Percentiles rank a stretch among this genome's conserved stretches.
These are phyloP conservation scores for Parachaetomium inaequale DNA, from an alignment of 495 filamentous ascomycete species.

Conservation along the genomic window DNA sequence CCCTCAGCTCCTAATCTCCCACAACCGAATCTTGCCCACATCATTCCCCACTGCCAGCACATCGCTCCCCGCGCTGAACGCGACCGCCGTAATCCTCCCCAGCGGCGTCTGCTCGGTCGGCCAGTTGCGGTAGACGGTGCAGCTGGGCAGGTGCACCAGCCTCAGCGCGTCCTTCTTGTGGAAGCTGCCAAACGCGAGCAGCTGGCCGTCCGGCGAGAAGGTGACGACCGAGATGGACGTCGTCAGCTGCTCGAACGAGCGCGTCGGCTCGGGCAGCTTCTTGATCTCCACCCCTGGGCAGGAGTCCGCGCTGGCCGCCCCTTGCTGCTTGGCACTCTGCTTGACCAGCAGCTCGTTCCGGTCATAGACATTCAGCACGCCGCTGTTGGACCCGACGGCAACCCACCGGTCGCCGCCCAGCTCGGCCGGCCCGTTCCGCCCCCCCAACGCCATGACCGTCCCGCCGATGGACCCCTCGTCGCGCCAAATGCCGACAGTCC, in stretches of 20 bases:
- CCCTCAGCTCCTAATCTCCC: conserved; percentile 63
- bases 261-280: conserved; percentile 62
- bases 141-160: conserved; percentile 85
- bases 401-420: conserved; percentile 86
- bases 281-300: conserved; percentile 50
- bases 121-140: conserved; percentile 95
- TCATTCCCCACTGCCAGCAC: conserved; percentile 84
- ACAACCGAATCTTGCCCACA: conserved; percentile 75
- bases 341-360: conserved; percentile 57
- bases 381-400: conserved; percentile 76
- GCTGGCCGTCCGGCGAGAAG: conserved; percentile 84
- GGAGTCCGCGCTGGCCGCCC: conserved; percentile 28
- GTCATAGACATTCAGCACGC: conserved; percentile 92
- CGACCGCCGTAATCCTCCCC: conserved; percentile 76
- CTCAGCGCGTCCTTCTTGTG: conserved; percentile 85
- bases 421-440: conserved; percentile 51
- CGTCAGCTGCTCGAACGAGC: conserved; percentile 76
- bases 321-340: not conserved
- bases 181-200: conserved; percentile 76
- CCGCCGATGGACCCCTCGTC: conserved; percentile 89
- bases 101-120: conserved; percentile 86
- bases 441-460: conserved; percentile 75
- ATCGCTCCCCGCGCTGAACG: conserved; percentile 66
- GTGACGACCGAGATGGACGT: conserved; percentile 72
- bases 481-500: conserved; percentile 74